Evolutionary conservation across 2,329 filamentous ascomycete genomes (phyloP).

Genomic region (Fusarium sp.): DNA sequence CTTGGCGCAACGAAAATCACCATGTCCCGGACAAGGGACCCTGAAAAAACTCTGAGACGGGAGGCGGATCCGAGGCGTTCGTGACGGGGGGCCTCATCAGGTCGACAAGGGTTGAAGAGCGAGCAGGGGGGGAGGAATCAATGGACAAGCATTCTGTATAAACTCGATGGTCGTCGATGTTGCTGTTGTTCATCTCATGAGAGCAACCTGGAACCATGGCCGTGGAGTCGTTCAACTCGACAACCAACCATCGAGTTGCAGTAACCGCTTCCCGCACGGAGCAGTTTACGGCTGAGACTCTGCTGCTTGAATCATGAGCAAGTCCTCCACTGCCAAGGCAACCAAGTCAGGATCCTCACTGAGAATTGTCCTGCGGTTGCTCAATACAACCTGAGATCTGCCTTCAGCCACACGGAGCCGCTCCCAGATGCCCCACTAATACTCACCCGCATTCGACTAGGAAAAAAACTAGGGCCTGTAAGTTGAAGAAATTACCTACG

Average conservation of each 20-base stretch:
- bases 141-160: neutral
- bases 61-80: constrained; percentile 47
- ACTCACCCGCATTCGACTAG: neutral
- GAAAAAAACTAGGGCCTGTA: constrained; percentile 7
- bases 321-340: neutral
- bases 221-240: constrained; percentile 20
- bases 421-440: constrained; percentile 36
- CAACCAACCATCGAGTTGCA: constrained; percentile 15
- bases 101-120: neutral
- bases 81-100: constrained; percentile 38
- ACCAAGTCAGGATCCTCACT: neutral
- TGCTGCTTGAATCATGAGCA: constrained; percentile 15
- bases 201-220: constrained; percentile 10
- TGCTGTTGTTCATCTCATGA: constrained; percentile 19
- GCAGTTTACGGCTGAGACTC: constrained; percentile 1
- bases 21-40: constrained; percentile 24
- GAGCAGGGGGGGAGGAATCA: too few species aligned
- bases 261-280: constrained; percentile 18
- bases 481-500: constrained; percentile 36
- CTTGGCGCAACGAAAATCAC: constrained; percentile 4
- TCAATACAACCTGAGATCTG: too few species aligned
- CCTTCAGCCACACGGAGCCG: constrained; percentile 36
- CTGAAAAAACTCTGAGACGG: constrained; percentile 21
- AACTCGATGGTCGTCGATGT: neutral
- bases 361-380: too few species aligned